Percentiles rank a stretch among this genome's conserved stretches.
Evolutionary conservation across 768 basidiomycete genomes (phyloP).

Genomic region (Lentinula boryana): DNA sequence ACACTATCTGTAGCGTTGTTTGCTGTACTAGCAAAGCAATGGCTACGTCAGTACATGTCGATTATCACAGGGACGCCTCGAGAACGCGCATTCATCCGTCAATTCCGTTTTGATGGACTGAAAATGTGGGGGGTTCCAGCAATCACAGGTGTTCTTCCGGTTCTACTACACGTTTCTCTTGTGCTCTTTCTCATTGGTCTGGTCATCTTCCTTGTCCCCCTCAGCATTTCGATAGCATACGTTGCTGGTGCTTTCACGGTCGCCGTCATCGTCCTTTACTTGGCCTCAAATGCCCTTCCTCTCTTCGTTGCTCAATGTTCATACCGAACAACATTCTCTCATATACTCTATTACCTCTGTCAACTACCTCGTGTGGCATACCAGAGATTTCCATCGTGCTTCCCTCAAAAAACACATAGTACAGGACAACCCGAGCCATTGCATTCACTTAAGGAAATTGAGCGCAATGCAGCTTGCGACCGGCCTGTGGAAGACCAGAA

Average conservation of each 20-base stretch:
- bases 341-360: neutral
- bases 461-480: no score
- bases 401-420: no score
- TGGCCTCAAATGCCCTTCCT: constrained; percentile 3
- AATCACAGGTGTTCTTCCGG: constrained; percentile 36
- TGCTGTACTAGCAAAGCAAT: constrained; percentile 43
- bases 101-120: constrained; percentile 33
- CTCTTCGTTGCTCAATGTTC: constrained; percentile 2
- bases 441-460: no score
- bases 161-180: constrained; percentile 41
- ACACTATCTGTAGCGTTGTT: constrained; percentile 34
- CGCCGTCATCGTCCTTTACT: constrained; percentile 3
- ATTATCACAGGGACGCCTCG: constrained; percentile 17
- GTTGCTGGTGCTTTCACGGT: constrained; percentile 1
- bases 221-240: constrained; percentile 23
- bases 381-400: no score
- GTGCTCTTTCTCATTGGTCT: constrained; percentile 46
- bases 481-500: no score
- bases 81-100: constrained; percentile 27
- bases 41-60: constrained; percentile 35
- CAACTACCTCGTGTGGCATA: no score
- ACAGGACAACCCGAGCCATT: no score
- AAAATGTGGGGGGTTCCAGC: constrained; percentile 29
- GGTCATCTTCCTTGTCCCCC: constrained; percentile 32
- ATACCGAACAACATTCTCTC: constrained; percentile 9